phyloP scores from a whole-genome alignment of 768 basidiomycete species.

The Agaricus subrufescens region DNA sequence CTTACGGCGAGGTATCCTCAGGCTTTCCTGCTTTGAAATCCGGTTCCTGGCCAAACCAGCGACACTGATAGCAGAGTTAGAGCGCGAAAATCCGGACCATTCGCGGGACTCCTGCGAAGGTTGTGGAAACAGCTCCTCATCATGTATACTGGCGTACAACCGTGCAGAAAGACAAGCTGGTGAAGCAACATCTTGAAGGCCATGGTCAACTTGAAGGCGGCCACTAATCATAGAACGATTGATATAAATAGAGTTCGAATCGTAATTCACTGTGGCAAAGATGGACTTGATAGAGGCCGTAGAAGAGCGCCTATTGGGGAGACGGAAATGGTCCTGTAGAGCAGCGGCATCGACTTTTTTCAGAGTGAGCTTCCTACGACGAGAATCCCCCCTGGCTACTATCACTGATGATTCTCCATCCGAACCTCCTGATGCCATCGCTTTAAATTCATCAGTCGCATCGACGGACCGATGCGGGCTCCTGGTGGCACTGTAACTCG shows the following conservation, averaged over 20 bases:
- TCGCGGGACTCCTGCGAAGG: constrained; percentile 32
- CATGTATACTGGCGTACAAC: constrained; percentile 55
- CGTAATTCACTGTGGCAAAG: constrained; percentile 46
- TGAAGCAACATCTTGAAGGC: constrained; percentile 78
- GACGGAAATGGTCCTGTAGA: constrained; percentile 20
- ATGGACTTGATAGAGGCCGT: constrained; percentile 60
- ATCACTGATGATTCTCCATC: constrained; percentile 31
- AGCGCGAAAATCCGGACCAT: constrained; percentile 42
- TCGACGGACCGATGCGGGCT: constrained; percentile 36
- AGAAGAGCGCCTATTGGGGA: constrained; percentile 55
- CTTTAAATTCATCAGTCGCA: constrained; percentile 31
- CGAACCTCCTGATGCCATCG: constrained; percentile 20
- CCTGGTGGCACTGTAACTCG: constrained; percentile 52
- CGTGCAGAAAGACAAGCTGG: constrained; percentile 66
- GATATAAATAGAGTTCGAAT: constrained; percentile 58
- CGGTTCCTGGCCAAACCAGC: constrained; percentile 59
- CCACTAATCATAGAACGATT: constrained; percentile 62
- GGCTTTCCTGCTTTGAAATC: constrained; percentile 64
- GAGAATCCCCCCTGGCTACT: constrained; percentile 26
- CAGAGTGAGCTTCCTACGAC: constrained; percentile 22
- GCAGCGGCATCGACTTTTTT: constrained; percentile 20
- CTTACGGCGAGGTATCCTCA: constrained; percentile 58
- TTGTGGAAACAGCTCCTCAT: constrained; percentile 58
- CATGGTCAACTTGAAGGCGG: constrained; percentile 70
- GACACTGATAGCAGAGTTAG: constrained; percentile 56